Evolutionary conservation across 1,284 basidiomycete species (phyloP), one percentile per base, ranked within the genome.

Genomic region (Hemileia vastatrix): DNA sequence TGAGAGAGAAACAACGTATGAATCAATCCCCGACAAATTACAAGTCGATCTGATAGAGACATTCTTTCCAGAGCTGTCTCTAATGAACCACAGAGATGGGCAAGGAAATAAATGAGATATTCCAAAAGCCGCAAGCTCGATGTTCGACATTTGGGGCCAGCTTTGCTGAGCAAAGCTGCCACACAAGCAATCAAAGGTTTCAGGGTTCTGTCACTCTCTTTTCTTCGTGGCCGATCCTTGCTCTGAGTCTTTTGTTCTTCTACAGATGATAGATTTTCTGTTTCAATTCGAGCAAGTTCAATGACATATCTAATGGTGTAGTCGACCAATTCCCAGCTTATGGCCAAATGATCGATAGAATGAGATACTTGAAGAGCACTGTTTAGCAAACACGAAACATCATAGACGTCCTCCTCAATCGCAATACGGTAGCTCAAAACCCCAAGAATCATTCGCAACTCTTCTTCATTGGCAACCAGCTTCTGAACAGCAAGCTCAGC

Each of bases 241-340:
- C n/a, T n/a, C n/a, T n/a, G n/a, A n/a, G n/a, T n/a, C n/a, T n/a
- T n/a, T n/a, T n/a, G n/a, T n/a, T n/a, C n/a, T n/a, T n/a, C n/a
- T n/a, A 48, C 18, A 27, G 43, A 57, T 33, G 45, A 57, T 57
- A 47, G 55, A 47, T 57, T 57, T 61, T 61, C 59, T 3, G 54
- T 47, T 23, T 61, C 59, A 44, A 61, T 52, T 47, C 59, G 32
- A 49, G 59, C 59, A 33, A 61, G 54, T 21, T 61, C 59, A n/a
- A 43, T 53, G 32, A 52, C 52, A 36, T 53, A 61, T n/a, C 59
- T 44, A n/a, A 48, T 54, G 21, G 59, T 27, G 21, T 61, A 61
- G n/a, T 54, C 52, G 21, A 61, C 45, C 13, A 61, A 8, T 33
- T 61, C 59, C 6, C 33, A 23, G 21, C 24, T 45, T 33, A 44